Conservation (phyloP, 192 early-diverging fungal species). For the Hyaloraphidium curvatum region DNA sequence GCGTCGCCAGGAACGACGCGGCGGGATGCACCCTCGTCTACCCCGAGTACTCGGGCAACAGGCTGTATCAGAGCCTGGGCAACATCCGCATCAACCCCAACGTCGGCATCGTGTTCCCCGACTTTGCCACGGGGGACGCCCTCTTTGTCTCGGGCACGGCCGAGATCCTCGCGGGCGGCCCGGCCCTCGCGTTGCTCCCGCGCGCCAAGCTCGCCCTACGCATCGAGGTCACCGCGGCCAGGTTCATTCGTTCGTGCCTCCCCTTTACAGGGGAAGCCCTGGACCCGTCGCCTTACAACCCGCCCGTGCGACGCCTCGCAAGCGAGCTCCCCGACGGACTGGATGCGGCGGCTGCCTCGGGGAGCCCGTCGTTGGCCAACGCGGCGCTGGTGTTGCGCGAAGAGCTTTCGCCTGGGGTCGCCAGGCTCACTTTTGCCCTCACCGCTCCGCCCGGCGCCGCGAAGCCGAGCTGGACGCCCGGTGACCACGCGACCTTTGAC, state of each 20-base stretch:
- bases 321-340: constrained; percentile 5
- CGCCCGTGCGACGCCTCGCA: constrained; percentile 6
- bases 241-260: too few relatives aligned
- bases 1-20: neutral
- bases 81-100: constrained; percentile 7
- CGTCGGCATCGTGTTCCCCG: constrained; percentile 7
- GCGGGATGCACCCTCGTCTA: neutral
- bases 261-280: too few relatives aligned
- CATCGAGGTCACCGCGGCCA: too few relatives aligned
- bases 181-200: constrained; percentile 10
- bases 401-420: neutral
- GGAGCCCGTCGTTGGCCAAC: too few relatives aligned
- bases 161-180: constrained; percentile 7
- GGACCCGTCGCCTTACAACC: constrained; percentile 16
- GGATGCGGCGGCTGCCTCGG: too few relatives aligned
- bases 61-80: constrained; percentile 12
- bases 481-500: constrained; percentile 7
- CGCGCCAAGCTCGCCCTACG: neutral
- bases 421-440: constrained; percentile 10
- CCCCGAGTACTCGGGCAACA: constrained; percentile 15
- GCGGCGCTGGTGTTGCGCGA: too few relatives aligned
- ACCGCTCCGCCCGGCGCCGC: too few relatives aligned
- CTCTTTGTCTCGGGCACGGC: constrained; percentile 10
- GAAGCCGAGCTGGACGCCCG: constrained; percentile 6
- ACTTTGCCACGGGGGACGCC: constrained; percentile 13